Conservation (phyloP, 352 stramenopile species). For the Phytopythium ostracodes region DNA sequence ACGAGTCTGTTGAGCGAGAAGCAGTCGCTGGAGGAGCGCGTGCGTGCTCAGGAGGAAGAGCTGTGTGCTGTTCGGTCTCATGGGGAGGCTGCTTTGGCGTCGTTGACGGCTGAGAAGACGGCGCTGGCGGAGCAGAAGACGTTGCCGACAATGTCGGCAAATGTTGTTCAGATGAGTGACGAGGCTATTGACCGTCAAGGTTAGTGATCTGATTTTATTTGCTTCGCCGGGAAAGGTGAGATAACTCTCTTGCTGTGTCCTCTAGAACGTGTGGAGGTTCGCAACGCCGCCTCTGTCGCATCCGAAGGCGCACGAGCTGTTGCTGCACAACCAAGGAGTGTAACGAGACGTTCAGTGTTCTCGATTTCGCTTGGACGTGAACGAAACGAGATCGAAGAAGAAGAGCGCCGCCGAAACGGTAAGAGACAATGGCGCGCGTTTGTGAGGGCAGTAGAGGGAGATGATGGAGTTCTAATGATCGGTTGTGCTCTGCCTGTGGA, state of each 20-base stretch:
- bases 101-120: slow-evolving; percentile 7
- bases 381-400: slow-evolving; percentile 24
- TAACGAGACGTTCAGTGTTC: slow-evolving; percentile 9
- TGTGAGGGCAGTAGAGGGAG: not conserved
- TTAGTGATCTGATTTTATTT: not conserved
- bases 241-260: not conserved
- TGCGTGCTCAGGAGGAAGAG: slow-evolving; percentile 5
- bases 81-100: slow-evolving; percentile 1
- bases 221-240: too few relatives aligned
- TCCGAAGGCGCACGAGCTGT: not conserved
- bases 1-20: slow-evolving; percentile 15
- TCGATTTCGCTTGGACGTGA: slow-evolving; percentile 22
- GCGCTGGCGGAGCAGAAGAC: not conserved
- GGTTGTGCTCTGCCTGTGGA: not conserved
- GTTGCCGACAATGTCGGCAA: not conserved
- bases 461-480: not conserved
- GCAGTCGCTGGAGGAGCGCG: slow-evolving; percentile 11
- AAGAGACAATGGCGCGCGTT: not conserved
- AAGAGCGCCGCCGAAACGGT: slow-evolving; percentile 34
- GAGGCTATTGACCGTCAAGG: not conserved
- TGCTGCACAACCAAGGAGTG: not conserved
- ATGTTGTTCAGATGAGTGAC: not conserved
- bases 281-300: not conserved
- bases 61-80: not conserved
- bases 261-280: not conserved